Conservation (phyloP, 495 filamentous ascomycete species). For the Pyronema domesticum region DNA sequence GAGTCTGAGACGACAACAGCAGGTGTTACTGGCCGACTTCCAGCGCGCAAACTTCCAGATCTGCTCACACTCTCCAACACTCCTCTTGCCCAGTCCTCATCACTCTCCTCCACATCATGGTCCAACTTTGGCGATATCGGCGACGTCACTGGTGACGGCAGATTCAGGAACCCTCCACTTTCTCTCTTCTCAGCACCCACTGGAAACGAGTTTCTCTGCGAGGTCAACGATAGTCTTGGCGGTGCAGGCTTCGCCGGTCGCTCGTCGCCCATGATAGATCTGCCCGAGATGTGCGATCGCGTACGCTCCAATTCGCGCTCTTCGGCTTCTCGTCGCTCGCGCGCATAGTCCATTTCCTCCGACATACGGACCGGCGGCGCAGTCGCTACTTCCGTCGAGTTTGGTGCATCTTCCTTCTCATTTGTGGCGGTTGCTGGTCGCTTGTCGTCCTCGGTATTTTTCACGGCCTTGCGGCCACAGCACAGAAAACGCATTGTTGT, state of each 20-base stretch:
- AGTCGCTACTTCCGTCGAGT: neutral
- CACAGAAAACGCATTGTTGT: neutral
- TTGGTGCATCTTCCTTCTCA: neutral
- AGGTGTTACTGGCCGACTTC: neutral
- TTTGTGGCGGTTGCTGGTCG: neutral
- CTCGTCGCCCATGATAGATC: neutral
- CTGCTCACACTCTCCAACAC: constrained; percentile 2
- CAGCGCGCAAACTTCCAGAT: neutral
- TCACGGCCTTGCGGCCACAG: neutral
- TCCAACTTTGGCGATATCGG: neutral
- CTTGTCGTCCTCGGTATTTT: neutral
- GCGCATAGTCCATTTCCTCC: constrained; percentile 1
- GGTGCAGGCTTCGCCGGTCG: neutral
- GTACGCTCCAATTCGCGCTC: neutral
- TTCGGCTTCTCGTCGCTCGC: neutral
- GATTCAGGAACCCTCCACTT: neutral
- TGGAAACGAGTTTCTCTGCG: neutral
- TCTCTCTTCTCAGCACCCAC: neutral
- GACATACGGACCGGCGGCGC: neutral
- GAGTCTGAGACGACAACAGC: neutral
- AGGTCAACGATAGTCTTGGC: neutral
- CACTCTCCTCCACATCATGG: neutral
- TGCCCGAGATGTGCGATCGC: neutral
- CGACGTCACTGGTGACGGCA: neutral
- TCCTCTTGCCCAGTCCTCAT: neutral